A percentile compares a stretch with the other conserved stretches of the same genome.
Conservation (phyloP, 2,329 filamentous ascomycete species). For the Cercospora sesami region DNA sequence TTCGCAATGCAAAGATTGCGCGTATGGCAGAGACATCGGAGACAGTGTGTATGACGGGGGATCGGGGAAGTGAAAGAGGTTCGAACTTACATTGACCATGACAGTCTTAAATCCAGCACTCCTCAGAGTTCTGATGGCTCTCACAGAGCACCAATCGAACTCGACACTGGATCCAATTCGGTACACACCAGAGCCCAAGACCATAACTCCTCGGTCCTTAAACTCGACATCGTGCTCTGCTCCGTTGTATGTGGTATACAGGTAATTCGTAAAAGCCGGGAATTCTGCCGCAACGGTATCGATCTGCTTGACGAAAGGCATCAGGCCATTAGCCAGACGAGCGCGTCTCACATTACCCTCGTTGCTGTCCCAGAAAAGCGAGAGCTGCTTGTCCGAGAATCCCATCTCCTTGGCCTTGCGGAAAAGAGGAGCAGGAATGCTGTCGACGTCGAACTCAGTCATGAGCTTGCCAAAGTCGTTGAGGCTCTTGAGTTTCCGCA, state of each 20-base stretch:
- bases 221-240: constrained; percentile 81
- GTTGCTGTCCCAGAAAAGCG: constrained; percentile 91
- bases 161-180: constrained; percentile 96
- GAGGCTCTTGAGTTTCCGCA: constrained; percentile 85
- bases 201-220: constrained; percentile 90
- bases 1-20: not conserved
- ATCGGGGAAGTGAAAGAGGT: not conserved
- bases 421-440: constrained; percentile 64
- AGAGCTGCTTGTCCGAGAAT: constrained; percentile 90
- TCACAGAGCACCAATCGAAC: constrained; percentile 98
- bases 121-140: constrained; percentile 86
- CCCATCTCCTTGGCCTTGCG: constrained; percentile 88
- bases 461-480: constrained; percentile 85
- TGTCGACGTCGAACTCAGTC: constrained; percentile 67
- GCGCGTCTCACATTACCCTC: constrained; percentile 84
- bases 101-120: constrained; percentile 81
- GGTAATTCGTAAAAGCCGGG: constrained; percentile 90
- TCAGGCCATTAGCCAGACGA: constrained; percentile 81
- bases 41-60: not conserved
- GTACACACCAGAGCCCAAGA: constrained; percentile 93
- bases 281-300: constrained; percentile 98
- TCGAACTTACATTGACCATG: constrained; percentile 17
- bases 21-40: not conserved
- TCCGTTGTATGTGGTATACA: constrained; percentile 95
- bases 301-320: constrained; percentile 93